Base-by-base conservation (phyloP, 129 eudicot species). In the Helianthus annuus region DNA sequence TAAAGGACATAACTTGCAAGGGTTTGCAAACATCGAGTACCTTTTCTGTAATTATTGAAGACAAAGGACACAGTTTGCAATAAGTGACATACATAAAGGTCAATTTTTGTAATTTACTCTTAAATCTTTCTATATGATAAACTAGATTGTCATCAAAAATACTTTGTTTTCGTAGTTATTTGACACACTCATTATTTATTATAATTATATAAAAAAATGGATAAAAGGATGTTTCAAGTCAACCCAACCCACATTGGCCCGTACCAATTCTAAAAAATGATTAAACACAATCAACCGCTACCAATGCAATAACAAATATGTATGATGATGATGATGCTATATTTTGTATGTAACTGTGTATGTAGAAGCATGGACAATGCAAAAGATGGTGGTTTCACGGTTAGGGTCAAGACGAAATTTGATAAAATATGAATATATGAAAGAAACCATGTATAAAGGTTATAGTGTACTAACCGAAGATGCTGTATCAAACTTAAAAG, bases 381-480 rank as follows among this genome's bases (percentile, higher is more conserved):
- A 70, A 53, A 10, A 59, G 58, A 42, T 44, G 45, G 27, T 8
- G 15, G 40, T 45, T 70, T 44, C 75, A 55, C 57, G 46, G 49
- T 46, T 29, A 46, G 7, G 36, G 39, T 10, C 19, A 3, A n/a
- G 48, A 61, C 22, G 46, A 32, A 70, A 70, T 16, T 38, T 7
- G 11, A 70, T 70, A 10, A 48, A 76, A 68, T 29, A 13, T 14
- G 39, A 64, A 42, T 32, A 29, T 59, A 12, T 32, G 65, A 32
- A 10, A 7, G 45, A 57, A 54, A 29, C 32, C 38, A 11, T 14
- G 64, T 16, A 29, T 62, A 75, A 11, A 80, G 68, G 13, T 53
- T 48, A 29, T 36, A 63, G 63, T 29, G 10, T 15, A 19, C 96
- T 83, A 80, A 89, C 96, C 84, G 73, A 70, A 51, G 92, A 84